These are phyloP conservation scores for Cercospora nicotianae DNA, from an alignment of 2,329 filamentous ascomycete genomes.

Conservation along the genomic window DNA sequence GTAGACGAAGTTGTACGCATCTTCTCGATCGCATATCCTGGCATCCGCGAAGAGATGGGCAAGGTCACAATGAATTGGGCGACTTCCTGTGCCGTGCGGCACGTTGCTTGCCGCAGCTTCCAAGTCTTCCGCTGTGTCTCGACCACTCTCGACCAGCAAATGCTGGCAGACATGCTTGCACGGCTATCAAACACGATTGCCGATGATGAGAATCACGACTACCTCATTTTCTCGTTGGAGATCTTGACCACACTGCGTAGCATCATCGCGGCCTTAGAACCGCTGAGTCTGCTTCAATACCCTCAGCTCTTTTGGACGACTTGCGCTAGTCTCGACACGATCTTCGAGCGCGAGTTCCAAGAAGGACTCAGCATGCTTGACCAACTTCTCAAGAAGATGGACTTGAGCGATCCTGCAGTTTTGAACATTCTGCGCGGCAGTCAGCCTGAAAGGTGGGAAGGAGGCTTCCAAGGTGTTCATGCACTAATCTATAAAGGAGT, in stretches of 20 bases:
- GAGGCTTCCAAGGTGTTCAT: constrained; percentile 81
- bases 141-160: constrained; percentile 83
- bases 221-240: constrained; percentile 96
- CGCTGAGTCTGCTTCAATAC: constrained; percentile 78
- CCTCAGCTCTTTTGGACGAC: constrained; percentile 98
- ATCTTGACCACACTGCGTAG: constrained; percentile 92
- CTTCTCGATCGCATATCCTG: constrained; percentile 80
- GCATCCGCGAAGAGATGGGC: constrained; percentile 88
- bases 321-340: constrained; percentile 92
- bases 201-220: constrained; percentile 81
- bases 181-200: constrained; percentile 95
- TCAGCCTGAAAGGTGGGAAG: constrained; percentile 84
- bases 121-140: constrained; percentile 95
- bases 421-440: constrained; percentile 72
- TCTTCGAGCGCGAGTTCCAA: constrained; percentile 92
- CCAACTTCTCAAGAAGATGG: constrained; percentile 77
- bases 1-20: constrained; percentile 79
- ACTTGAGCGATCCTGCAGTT: constrained; percentile 70
- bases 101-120: constrained; percentile 94
- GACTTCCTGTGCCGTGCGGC: constrained; percentile 90
- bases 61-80: constrained; percentile 91
- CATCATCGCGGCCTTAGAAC: constrained; percentile 80
- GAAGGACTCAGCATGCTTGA: constrained; percentile 91
- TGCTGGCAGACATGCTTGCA: constrained; percentile 96
- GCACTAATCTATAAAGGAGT: constrained; percentile 87